These are phyloP conservation scores for Corchorus olitorius DNA, from an alignment of 345 rosid species.

Conservation along the genomic window DNA sequence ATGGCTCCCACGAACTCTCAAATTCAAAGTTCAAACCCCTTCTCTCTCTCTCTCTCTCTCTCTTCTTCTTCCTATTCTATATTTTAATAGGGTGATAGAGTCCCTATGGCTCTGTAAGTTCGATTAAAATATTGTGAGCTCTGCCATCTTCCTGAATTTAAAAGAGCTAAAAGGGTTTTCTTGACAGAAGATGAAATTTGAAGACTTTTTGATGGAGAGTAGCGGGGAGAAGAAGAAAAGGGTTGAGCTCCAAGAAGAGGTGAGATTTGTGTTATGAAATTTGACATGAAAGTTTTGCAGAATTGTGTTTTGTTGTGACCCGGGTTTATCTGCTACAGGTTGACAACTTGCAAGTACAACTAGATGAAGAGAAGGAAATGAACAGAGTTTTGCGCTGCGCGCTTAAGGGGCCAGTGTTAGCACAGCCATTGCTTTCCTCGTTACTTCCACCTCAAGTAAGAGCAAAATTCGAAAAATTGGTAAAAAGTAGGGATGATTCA, in stretches of 20 bases:
- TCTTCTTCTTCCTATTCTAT: neutral
- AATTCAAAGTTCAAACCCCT: neutral
- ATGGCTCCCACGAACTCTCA: conserved; percentile 48
- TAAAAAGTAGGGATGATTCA: neutral
- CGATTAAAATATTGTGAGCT: neutral
- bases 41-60: conserved; percentile 15
- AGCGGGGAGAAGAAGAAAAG: conserved; percentile 43
- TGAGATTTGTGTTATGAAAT: conserved; percentile 18
- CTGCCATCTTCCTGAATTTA: neutral
- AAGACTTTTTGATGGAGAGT: conserved; percentile 66
- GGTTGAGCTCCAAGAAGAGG: conserved; percentile 57
- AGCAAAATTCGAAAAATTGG: neutral
- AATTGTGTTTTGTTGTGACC: neutral
- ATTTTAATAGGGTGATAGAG: neutral
- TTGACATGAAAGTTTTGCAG: neutral
- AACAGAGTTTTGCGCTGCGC: conserved; percentile 55
- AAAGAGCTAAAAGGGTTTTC: neutral
- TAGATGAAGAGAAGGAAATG: conserved; percentile 59
- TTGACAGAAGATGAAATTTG: conserved; percentile 63
- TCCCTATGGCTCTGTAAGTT: neutral
- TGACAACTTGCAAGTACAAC: conserved; percentile 53
- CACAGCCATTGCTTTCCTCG: conserved; percentile 55
- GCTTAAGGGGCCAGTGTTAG: conserved; percentile 49
- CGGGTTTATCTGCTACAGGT: conserved; percentile 41
- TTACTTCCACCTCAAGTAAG: conserved; percentile 73